A percentile compares a stretch with the other conserved stretches of the same genome.
phyloP scores from a whole-genome alignment of 192 early-diverging fungal species.

The Thamnidium elegans region DNA sequence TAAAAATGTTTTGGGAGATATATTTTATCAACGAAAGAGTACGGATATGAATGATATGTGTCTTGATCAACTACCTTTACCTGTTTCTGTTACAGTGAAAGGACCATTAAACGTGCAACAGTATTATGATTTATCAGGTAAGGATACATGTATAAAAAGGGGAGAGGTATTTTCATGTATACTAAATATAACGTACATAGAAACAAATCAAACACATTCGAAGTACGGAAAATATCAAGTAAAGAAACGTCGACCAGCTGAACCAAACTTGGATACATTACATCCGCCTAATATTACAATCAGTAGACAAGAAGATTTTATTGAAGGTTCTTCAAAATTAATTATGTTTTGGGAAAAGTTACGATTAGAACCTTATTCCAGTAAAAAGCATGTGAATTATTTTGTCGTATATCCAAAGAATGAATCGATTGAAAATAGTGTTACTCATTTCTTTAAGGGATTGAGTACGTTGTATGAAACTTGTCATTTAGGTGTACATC shows the following conservation, averaged over 20 bases:
- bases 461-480: constrained; percentile 47
- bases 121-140: constrained; percentile 42
- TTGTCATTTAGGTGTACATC: constrained; percentile 46
- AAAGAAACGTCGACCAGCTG: constrained; percentile 43
- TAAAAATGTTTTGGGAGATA: constrained; percentile 27
- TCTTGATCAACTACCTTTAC: constrained; percentile 21
- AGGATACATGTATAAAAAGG: background rate
- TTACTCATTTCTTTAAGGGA: constrained; percentile 42
- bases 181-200: constrained; percentile 3
- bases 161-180: too few relatives aligned
- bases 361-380: constrained; percentile 51
- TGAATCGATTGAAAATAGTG: constrained; percentile 33
- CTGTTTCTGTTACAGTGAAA: constrained; percentile 29
- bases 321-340: constrained; percentile 50
- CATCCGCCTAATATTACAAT: constrained; percentile 50
- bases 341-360: constrained; percentile 57
- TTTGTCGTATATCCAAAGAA: constrained; percentile 52
- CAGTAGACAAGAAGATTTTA: constrained; percentile 49
- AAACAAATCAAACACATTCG: constrained; percentile 49
- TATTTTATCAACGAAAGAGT: constrained; percentile 25
- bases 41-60: constrained; percentile 1
- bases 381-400: constrained; percentile 49
- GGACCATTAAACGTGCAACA: constrained; percentile 45
- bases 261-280: constrained; percentile 43
- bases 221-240: constrained; percentile 57